phyloP scores from a whole-genome alignment of 2,329 filamentous ascomycete genomes.

The Venturia pyrina region DNA sequence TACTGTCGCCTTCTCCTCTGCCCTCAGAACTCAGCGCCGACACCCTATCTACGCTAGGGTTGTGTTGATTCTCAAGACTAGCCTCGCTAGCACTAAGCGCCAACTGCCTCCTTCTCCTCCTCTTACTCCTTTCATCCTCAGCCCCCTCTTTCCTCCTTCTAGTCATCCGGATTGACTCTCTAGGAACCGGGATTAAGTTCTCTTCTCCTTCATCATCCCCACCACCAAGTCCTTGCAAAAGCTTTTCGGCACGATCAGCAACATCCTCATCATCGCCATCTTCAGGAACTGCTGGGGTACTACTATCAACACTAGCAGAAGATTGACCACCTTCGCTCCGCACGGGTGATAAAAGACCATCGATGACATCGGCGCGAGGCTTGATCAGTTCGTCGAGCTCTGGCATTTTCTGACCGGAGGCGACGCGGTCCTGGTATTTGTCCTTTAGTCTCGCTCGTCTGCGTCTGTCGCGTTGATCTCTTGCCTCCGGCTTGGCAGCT shows the following conservation, averaged over 20 bases:
- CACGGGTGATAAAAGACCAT: conserved; percentile 20
- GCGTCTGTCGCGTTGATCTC: conserved; percentile 81
- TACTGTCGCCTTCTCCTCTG: not conserved
- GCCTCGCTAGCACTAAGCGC: conserved; percentile 7
- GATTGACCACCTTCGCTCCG: conserved; percentile 13
- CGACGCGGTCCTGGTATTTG: conserved; percentile 77
- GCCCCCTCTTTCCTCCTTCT: conserved; percentile 7
- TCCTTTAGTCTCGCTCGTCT: conserved; percentile 84
- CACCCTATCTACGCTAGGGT: not conserved
- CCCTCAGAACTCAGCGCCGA: not conserved
- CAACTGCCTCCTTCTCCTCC: conserved; percentile 4
- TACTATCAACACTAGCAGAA: conserved; percentile 20
- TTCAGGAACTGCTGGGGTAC: conserved; percentile 19
- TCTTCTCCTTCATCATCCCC: conserved; percentile 38
- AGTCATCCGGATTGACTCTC: not conserved
- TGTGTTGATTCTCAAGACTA: conserved; percentile 2
- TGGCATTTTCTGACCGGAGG: conserved; percentile 80
- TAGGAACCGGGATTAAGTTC: not conserved
- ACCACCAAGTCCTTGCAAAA: conserved; percentile 74
- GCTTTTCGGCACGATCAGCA: conserved; percentile 69
- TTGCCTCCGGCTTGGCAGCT: conserved; percentile 79
- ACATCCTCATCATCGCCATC: conserved; percentile 57
- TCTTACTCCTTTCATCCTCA: not conserved
- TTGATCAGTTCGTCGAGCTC: conserved; percentile 57
- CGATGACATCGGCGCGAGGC: conserved; percentile 12